These are phyloP conservation scores for Fraxinus albicans DNA, from an alignment of 305 asterid species.

Conservation along the genomic window DNA sequence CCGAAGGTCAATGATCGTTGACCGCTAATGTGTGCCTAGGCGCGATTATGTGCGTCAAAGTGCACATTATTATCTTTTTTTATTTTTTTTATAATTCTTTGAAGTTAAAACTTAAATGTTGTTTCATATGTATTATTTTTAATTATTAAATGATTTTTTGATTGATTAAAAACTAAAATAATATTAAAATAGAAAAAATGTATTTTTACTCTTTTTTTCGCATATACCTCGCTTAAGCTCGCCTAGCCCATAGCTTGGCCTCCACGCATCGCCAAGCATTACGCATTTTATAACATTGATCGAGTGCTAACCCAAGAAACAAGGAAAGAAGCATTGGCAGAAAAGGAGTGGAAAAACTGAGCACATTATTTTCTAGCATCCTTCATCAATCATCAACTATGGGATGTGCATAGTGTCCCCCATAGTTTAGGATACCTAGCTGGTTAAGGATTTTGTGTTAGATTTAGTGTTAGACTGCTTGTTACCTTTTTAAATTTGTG, in stretches of 20 bases:
- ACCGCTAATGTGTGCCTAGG: neutral
- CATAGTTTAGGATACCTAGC: neutral
- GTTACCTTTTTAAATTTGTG: neutral
- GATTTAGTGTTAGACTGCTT: slow-evolving; percentile 8
- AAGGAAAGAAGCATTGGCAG: neutral
- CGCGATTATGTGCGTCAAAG: neutral
- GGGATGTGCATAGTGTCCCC: neutral
- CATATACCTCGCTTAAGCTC: neutral
- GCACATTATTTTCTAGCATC: neutral
- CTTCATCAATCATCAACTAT: slow-evolving; percentile 10
- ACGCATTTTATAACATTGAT: neutral
- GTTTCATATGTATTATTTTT: neutral
- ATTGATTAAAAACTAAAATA: neutral
- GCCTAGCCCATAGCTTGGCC: neutral
- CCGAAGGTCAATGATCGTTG: too few relatives aligned
- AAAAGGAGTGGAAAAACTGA: neutral
- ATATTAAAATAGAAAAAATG: too few relatives aligned
- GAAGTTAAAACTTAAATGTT: neutral
- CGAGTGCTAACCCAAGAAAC: neutral
- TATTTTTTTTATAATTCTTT: neutral
- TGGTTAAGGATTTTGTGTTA: neutral
- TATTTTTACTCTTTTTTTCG: neutral
- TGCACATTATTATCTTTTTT: neutral
- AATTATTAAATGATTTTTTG: neutral
- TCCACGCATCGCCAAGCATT: neutral